Evolutionary conservation across 2,329 filamentous ascomycete species (phyloP).

Genomic region (Aspergillus neoniger): DNA sequence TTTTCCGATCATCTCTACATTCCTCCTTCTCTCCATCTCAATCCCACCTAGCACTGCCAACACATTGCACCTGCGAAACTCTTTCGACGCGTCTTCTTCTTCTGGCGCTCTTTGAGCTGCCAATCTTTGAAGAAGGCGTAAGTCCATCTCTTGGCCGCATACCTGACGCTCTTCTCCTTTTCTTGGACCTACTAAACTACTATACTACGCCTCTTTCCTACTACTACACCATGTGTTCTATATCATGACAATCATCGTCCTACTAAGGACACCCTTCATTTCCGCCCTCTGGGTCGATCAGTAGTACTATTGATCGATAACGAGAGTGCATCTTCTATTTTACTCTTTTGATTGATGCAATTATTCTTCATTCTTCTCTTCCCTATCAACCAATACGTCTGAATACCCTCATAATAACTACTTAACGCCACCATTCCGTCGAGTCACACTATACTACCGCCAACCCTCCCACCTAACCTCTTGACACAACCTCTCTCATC

Average conservation of each 20-base stretch:
- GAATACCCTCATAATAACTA: constrained; percentile 4
- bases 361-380: constrained; percentile 15
- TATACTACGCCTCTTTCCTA: constrained; percentile 10
- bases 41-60: constrained; percentile 27
- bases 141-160: constrained; percentile 29
- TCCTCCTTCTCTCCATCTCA: constrained; percentile 22
- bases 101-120: constrained; percentile 33
- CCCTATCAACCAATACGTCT: constrained; percentile 14
- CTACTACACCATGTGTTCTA: constrained; percentile 37
- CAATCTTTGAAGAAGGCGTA: constrained; percentile 30
- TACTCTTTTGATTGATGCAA: constrained; percentile 18
- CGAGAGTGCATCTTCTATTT: constrained; percentile 27
- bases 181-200: constrained; percentile 10
- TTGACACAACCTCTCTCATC: constrained; percentile 13
- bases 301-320: constrained; percentile 30
- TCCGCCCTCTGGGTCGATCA: constrained; percentile 31
- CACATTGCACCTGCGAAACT: constrained; percentile 25
- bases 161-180: constrained; percentile 18
- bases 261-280: constrained; percentile 35
- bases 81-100: constrained; percentile 31
- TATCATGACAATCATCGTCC: constrained; percentile 48
- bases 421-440: constrained; percentile 11
- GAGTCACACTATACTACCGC: constrained; percentile 13
- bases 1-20: constrained; percentile 25
- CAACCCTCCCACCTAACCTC: not conserved